Conservation (phyloP, 495 filamentous ascomycete genomes). For the Neurospora sublineolata region DNA sequence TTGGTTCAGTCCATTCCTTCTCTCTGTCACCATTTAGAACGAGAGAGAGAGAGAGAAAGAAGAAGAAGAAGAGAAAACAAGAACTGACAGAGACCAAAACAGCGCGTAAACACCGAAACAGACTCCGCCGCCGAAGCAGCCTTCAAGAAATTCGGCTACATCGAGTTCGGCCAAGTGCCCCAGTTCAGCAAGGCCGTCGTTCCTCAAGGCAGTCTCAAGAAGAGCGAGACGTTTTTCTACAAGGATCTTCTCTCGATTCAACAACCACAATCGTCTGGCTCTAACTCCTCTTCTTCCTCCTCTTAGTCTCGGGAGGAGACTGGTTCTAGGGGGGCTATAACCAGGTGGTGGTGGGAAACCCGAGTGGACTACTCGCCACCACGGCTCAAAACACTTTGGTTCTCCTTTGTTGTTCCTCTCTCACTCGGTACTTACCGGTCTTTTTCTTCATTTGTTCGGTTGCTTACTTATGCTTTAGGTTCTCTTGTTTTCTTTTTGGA, state of each 20-base stretch:
- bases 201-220: constrained; percentile 13
- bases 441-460: neutral
- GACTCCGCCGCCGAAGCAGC: constrained; percentile 22
- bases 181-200: constrained; percentile 17
- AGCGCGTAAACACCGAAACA: constrained; percentile 27
- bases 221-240: constrained; percentile 31
- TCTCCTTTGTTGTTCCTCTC: no score
- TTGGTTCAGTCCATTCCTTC: neutral
- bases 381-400: no score
- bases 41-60: neutral
- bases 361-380: no score
- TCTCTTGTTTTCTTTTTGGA: neutral
- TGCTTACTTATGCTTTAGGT: neutral
- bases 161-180: constrained; percentile 26
- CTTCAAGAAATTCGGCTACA: constrained; percentile 27
- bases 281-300: neutral
- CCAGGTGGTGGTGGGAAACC: no score
- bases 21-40: neutral
- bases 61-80: neutral
- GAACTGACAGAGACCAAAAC: neutral
- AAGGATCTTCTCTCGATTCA: constrained; percentile 18
- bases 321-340: neutral
- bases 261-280: neutral
- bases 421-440: no score
- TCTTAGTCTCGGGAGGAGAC: neutral